Evolutionary conservation across 495 filamentous ascomycete species (phyloP).

Genomic region (Xylaria intraflava): DNA sequence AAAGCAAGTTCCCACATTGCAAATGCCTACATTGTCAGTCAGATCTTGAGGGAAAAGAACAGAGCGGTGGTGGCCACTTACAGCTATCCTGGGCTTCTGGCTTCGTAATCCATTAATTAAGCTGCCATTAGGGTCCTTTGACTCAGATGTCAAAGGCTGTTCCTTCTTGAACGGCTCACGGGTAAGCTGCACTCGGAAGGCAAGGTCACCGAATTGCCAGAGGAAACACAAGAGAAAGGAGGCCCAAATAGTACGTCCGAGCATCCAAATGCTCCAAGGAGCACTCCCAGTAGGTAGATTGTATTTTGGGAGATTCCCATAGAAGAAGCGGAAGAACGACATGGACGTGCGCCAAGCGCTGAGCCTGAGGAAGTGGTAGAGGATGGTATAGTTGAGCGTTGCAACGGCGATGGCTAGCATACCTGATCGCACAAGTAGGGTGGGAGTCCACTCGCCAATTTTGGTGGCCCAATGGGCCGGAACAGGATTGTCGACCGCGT

Average conservation of each 20-base stretch:
- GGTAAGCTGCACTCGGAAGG: conserved; percentile 71
- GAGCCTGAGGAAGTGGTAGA: conserved; percentile 62
- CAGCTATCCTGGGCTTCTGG: conserved; percentile 54
- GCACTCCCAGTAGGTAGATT: conserved; percentile 53
- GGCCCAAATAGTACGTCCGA: conserved; percentile 55
- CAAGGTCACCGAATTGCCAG: conserved; percentile 67
- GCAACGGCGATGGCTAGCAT: conserved; percentile 36
- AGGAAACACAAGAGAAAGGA: conserved; percentile 60
- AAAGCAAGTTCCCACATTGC: conserved; percentile 87
- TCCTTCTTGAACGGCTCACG: conserved; percentile 75
- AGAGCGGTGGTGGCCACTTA: conserved; percentile 1
- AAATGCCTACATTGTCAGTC: conserved; percentile 50
- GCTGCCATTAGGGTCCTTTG: conserved; percentile 87
- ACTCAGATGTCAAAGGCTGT: conserved; percentile 74
- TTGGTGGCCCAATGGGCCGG: conserved; percentile 1
- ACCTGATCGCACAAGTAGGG: conserved; percentile 15
- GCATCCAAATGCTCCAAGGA: conserved; percentile 50
- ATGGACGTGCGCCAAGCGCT: conserved; percentile 61
- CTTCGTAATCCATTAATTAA: conserved; percentile 75
- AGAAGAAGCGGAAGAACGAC: conserved; percentile 62
- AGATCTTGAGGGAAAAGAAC: not conserved
- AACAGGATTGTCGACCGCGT: not conserved
- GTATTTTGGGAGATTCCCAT: conserved; percentile 59
- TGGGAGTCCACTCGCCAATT: conserved; percentile 13
- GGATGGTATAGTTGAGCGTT: conserved; percentile 43